Evolutionary conservation across 2,329 filamentous ascomycete genomes (phyloP), one percentile per base, ranked within the genome.

Genomic region (Penicillium sp.): DNA sequence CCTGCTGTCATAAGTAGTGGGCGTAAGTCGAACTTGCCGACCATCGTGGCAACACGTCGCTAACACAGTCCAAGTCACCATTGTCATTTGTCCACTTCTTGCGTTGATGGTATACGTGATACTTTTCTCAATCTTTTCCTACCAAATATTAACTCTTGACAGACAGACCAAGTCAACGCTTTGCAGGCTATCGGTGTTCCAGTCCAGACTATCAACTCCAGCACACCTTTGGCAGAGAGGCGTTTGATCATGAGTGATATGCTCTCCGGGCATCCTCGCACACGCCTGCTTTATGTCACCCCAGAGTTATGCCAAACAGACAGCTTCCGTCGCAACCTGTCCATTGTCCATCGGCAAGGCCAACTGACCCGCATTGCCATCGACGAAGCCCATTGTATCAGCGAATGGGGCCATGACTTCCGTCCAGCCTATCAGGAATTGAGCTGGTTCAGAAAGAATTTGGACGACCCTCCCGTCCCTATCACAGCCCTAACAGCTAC

Each of bases 331-430:
- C 85, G 87, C 62, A 86, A 88, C 52, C 80, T 97, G 8, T 84
- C 85, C 62, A 80, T 90, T 4, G 89, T 97, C 14, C 82, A 97
- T 72, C 81, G 87, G 60, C 93, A 97, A 75, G 85, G 86, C 59
- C 92, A 97, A 77, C 85, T 98, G n/a, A 89, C 90, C 10, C 87
- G 94, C 14, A 87, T 98, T 65, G 94, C 91, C 52, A 88, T 98
- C 59, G 94, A 98, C 72, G 94, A 98, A 79, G 94, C 94, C 2
- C 94, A 98, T 76, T 98, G 94, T 75, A 96, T 98, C 68, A 96
- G 92, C 26, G 93, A 97, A 87, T 97, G 94, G 94, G 94, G 94
- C 1, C 93, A 98, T 75, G 94, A 98, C 76, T 98, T 98, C 74
- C 89, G 94, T n/a, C 91, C 89, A 38, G 91, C 93, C 59, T 98